These are phyloP conservation scores for Articulospora tetracladia DNA, from an alignment of 495 filamentous ascomycete species.

Conservation along the genomic window DNA sequence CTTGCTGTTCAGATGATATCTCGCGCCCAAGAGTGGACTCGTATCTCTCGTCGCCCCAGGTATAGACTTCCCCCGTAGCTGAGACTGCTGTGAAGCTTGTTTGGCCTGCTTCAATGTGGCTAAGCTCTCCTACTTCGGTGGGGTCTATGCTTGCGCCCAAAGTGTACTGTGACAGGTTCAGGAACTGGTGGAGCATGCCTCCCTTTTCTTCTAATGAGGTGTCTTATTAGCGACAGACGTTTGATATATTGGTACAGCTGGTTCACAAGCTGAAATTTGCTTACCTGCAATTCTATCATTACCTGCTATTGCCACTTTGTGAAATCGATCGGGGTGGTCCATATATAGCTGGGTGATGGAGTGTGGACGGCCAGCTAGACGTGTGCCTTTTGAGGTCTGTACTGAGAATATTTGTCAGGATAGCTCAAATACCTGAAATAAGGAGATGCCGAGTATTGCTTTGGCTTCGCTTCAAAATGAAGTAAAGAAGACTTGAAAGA, in stretches of 20 bases:
- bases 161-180: slow-evolving; percentile 1
- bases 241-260: neutral
- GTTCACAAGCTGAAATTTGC: no score
- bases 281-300: slow-evolving; percentile 29
- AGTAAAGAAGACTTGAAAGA: no score
- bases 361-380: slow-evolving; percentile 23
- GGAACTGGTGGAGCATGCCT: slow-evolving; percentile 1
- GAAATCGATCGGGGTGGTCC: slow-evolving; percentile 20
- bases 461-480: no score
- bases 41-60: slow-evolving; percentile 58
- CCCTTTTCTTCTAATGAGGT: neutral
- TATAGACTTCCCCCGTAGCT: slow-evolving; percentile 44
- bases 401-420: slow-evolving; percentile 19
- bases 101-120: slow-evolving; percentile 46
- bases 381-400: slow-evolving; percentile 24
- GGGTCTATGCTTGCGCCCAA: slow-evolving; percentile 26
- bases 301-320: slow-evolving; percentile 27
- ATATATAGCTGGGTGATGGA: slow-evolving; percentile 3
- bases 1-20: slow-evolving; percentile 28
- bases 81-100: slow-evolving; percentile 51
- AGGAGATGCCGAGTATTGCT: no score
- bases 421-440: neutral
- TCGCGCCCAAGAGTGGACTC: slow-evolving; percentile 43
- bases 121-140: slow-evolving; percentile 2
- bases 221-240: neutral